Evolutionary conservation across 2,329 filamentous ascomycete genomes (phyloP).

Genomic region (Colletotrichum sp.): DNA sequence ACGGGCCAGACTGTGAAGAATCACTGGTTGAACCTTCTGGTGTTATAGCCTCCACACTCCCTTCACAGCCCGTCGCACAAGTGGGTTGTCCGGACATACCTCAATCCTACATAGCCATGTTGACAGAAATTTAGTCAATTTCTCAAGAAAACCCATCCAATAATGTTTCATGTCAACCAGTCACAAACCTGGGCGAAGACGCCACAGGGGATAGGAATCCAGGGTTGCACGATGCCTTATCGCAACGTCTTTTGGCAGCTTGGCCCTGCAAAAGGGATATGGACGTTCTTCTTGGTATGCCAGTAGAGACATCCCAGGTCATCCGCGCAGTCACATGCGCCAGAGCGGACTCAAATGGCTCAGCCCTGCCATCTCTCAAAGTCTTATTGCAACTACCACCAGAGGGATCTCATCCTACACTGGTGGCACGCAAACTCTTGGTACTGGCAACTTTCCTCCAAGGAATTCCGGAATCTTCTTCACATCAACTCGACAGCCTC

Average conservation of each 20-base stretch:
- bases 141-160: background rate
- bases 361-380: background rate
- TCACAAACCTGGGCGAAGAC: background rate
- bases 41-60: rapidly evolving
- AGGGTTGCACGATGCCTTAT: background rate
- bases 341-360: background rate
- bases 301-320: background rate
- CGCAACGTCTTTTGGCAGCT: background rate
- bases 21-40: background rate
- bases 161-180: rapidly evolving
- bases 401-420: slow-evolving; percentile 31
- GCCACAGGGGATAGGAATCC: too few species aligned
- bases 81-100: background rate
- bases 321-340: background rate
- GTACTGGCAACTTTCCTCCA: slow-evolving; percentile 41
- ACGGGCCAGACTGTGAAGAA: background rate
- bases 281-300: background rate
- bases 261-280: background rate
- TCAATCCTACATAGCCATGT: background rate
- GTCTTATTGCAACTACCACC: background rate
- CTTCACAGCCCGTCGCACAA: background rate
- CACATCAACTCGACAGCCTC: slow-evolving; percentile 12
- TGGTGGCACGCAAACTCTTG: slow-evolving; percentile 47
- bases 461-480: background rate
- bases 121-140: background rate